Evolutionary conservation across 371 early-diverging fungal genomes (phyloP), one percentile per base, ranked within the genome.

Genomic region (Coemansia sp.): DNA sequence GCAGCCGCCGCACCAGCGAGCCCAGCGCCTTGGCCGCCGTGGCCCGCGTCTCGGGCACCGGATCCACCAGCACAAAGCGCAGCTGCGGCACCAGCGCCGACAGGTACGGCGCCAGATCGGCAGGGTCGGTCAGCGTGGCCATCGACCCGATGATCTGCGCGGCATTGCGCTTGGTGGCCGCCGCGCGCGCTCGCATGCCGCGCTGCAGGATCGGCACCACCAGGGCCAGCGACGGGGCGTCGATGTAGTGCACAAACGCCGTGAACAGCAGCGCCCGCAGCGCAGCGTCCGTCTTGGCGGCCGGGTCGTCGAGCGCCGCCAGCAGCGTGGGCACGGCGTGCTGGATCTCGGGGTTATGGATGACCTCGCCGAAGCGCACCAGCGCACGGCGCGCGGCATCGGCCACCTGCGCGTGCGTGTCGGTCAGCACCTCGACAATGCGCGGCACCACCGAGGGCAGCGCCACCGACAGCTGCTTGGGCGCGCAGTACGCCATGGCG

Each of bases 61-160:
- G 96, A 63, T 98, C 99, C 4, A 90, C 86, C 40, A 98, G 79
- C 26, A 97, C 94, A 55, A 89, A 87, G 76, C 91, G 89, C 42
- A 98, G 83, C 26, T 87, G 85, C 30, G 98, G 98, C 77, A 96
- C 72, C 41, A 98, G 83, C 26, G 83, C 78, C 26, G 80, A 78
- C 41, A 98, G 76, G 74, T 98, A 97, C 5, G 95, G 93, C 7
- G 89, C 80, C 73, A 98, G 81, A 57, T 98, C 98, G 63, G 87
- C 85, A 55, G 88, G 88, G 51, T 95, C 95, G 0, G 96, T 94
- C 45, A 98, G 79, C 7, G 92, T 85, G 1, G 96, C 90, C 94
- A 98, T 94, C 75, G 93, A 94, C 50, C 96, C 98, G 63, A 98
- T 91, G 77, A 98, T 95, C 82, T 98, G 96, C 14, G 98, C 93